Evolutionary conservation across 2,329 filamentous ascomycete genomes (phyloP).

Genomic region (Bisporella sp.): DNA sequence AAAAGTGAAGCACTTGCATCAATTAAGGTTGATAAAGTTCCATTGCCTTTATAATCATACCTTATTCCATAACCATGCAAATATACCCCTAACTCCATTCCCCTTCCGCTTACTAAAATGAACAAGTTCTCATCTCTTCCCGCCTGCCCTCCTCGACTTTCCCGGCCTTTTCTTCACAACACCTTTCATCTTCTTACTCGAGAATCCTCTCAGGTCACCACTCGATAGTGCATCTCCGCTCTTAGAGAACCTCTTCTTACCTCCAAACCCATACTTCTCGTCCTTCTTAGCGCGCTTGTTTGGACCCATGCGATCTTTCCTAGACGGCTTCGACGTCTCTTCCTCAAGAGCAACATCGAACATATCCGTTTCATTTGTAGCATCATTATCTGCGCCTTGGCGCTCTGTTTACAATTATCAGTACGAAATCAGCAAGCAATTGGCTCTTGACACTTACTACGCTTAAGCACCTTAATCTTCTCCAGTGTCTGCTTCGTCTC

Average conservation of each 20-base stretch:
- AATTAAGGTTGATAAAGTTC: too few relatives aligned
- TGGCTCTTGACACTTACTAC: slow-evolving; percentile 58
- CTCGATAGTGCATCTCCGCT: slow-evolving; percentile 82
- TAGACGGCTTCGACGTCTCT: slow-evolving; percentile 32
- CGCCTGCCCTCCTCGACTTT: slow-evolving; percentile 33
- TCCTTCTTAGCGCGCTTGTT: slow-evolving; percentile 93
- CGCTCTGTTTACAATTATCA: slow-evolving; percentile 56
- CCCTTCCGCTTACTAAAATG: not conserved
- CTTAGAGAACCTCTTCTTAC: slow-evolving; percentile 89
- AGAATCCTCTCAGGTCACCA: slow-evolving; percentile 75
- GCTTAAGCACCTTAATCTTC: slow-evolving; percentile 91
- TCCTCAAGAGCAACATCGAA: slow-evolving; percentile 84
- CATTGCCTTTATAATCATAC: too few relatives aligned
- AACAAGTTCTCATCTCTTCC: slow-evolving; percentile 18
- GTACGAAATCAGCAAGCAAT: not conserved
- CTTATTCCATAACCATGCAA: not conserved
- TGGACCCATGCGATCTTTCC: slow-evolving; percentile 34
- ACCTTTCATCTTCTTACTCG: slow-evolving; percentile 77
- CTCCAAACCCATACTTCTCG: slow-evolving; percentile 89
- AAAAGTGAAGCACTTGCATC: too few relatives aligned
- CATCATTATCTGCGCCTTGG: slow-evolving; percentile 54
- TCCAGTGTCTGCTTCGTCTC: slow-evolving; percentile 89
- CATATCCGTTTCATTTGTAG: slow-evolving; percentile 71
- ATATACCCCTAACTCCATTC: not conserved
- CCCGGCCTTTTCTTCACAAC: slow-evolving; percentile 38